A percentile compares a stretch with the other conserved stretches of the same genome.
These are phyloP conservation scores for Diaporthe eres DNA, from an alignment of 2,329 filamentous ascomycete genomes.

Conservation along the genomic window DNA sequence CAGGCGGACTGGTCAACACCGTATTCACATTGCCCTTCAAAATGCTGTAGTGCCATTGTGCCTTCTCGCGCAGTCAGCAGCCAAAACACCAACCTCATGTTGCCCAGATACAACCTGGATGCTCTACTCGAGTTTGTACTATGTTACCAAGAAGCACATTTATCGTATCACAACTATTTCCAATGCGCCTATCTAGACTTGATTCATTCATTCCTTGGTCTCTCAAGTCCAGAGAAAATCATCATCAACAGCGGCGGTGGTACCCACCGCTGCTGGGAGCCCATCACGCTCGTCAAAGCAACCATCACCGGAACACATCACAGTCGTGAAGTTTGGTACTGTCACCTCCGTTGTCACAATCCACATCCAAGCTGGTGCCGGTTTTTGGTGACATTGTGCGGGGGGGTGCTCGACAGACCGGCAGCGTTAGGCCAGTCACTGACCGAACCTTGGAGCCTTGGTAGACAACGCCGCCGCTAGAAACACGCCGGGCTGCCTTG, in stretches of 20 bases:
- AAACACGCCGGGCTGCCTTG: conserved; percentile 4
- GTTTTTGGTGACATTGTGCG: conserved; percentile 5
- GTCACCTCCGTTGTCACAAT: conserved; percentile 13
- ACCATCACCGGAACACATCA: neutral
- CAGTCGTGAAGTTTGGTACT: neutral
- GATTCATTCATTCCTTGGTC: neutral
- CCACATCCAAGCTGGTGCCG: neutral
- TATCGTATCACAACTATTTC: too few relatives aligned
- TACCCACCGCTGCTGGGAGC: neutral
- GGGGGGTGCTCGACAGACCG: neutral
- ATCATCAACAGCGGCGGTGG: neutral
- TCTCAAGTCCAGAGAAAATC: too few relatives aligned
- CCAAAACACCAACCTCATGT: conserved; percentile 18
- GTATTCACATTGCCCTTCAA: neutral
- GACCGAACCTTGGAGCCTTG: conserved; percentile 10
- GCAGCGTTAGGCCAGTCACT: conserved; percentile 4
- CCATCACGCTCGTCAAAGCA: conserved; percentile 8
- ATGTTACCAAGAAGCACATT: neutral
- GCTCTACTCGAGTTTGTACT: too few relatives aligned
- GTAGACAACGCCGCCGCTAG: conserved; percentile 13
- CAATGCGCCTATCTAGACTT: neutral
- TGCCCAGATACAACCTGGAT: neutral
- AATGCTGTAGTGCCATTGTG: neutral
- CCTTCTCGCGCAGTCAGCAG: neutral
- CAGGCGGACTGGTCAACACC: neutral